Percentiles rank a stretch among this genome's conserved stretches.
phyloP scores from a whole-genome alignment of 2,329 filamentous ascomycete species.

The Arthroderma sp. region DNA sequence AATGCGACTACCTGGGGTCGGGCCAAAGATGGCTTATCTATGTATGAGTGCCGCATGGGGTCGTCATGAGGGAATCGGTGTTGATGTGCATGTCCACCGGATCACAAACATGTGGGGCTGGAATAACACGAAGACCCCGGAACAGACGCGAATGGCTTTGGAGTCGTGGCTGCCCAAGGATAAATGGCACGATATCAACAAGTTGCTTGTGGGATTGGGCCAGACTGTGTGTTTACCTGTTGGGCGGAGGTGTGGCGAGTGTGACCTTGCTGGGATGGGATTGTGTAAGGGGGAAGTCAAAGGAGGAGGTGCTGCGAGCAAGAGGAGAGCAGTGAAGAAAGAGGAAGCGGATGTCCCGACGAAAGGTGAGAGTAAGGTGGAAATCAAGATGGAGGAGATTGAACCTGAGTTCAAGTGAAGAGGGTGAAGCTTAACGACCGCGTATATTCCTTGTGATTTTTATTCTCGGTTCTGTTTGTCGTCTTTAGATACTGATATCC shows the following conservation, averaged over 20 bases:
- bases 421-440: too few relatives aligned
- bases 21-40: constrained; percentile 89
- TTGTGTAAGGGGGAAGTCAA: constrained; percentile 62
- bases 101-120: constrained; percentile 93
- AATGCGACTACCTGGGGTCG: constrained; percentile 68
- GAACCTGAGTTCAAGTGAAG: background rate
- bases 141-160: constrained; percentile 63
- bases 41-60: constrained; percentile 68
- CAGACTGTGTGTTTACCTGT: constrained; percentile 77
- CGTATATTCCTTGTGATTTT: too few relatives aligned
- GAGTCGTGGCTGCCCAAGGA: constrained; percentile 74
- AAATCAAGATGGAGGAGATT: constrained; percentile 5
- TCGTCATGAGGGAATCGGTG: constrained; percentile 64
- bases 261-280: constrained; percentile 61
- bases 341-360: constrained; percentile 4
- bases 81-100: constrained; percentile 88
- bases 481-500: too few relatives aligned
- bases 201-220: constrained; percentile 73
- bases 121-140: constrained; percentile 68
- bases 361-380: constrained; percentile 7
- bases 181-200: constrained; percentile 86
- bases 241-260: constrained; percentile 70
- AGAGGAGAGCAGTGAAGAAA: constrained; percentile 29
- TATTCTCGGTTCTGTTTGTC: too few relatives aligned
- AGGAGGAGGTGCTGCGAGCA: constrained; percentile 31